Base-by-base conservation (phyloP, 2,329 filamentous ascomycete species). In the Colletotrichum musicola region DNA sequence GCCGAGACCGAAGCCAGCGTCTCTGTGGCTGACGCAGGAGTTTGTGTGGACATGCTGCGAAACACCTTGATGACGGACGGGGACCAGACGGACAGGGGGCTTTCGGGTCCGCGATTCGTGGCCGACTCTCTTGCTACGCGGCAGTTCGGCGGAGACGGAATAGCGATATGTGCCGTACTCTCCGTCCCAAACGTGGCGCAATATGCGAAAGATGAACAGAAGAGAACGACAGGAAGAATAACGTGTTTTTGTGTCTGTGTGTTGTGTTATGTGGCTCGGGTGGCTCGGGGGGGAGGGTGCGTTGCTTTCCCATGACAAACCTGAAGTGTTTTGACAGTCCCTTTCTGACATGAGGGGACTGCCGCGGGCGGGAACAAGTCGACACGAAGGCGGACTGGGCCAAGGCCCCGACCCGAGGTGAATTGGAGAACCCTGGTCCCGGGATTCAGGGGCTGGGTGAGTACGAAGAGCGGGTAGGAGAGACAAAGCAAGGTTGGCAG, bases 261-360 rank as follows among this genome's bases (percentile, higher is more conserved):
- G 16, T 46, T 20, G 18, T 20, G 6, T 25, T n/a, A 12, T 22
- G 20, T 49, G 16, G 20, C 18, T 49, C 46, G 46, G 9, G 46
- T 20, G 46, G 10, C 20, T 7, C 18, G n/a, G 12, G 35, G 3
- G 22, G 22, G 49, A 46, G 59, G 35, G 38, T 20, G 49, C 6
- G 59, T 44, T 62, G 30, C 35, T 46, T 46, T 58, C 25, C 27
- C 38, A 35, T 49, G 64, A 59, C 61, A 59, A 25, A 55, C 54
- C 42, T 16, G 16, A 35, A 49, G 47, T 49, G 54, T 64, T 68
- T 59, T 49, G 47, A 64, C 40, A 49, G 64, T 53, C 38, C 27
- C 20, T 12, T 60, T 67, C 63, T 67, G 64, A 63, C 59, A 27
- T 53, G 51, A 67, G 27, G 27, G 30, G 2, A 35, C 30, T 22